Base-by-base conservation (phyloP, 352 stramenopile genomes). In the Thalassiosira mediterranea region DNA sequence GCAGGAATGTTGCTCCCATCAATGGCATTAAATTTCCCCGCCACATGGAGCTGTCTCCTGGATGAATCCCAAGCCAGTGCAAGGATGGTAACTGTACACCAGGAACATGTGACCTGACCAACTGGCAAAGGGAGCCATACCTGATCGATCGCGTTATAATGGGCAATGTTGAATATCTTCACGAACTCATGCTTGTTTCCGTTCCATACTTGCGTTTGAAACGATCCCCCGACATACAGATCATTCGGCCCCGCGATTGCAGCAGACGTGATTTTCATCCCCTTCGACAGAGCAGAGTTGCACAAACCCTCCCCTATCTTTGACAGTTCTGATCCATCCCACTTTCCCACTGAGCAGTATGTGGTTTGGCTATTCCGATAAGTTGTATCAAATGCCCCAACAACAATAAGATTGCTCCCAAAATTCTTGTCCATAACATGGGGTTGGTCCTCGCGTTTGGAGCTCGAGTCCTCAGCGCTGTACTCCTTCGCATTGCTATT, bases 161-260 rank as follows among this genome's bases (percentile, higher is more conserved):
- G 83, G 10, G 91, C 92, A 73, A 95, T 90, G 62, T 96, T 94
- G 76, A 88, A 94, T 60, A 96, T 93, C 64, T 91, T 91, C 29
- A 95, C 91, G 82, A 96, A 96, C 51, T 94, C 82, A 54, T 91
- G 79, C 13, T 79, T 81, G 25, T 94, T 75, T 13, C 91, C 91
- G 76, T 93, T 94, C 92, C 92, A 96, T 2, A 95, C 91, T 65
- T 93, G 87, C 19, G 88, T 95, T 54, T 92, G 80, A 71, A 96
- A 96, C 7, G 83, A 92, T 11, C 92, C 91, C 25, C 86, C 90
- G 26, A 94, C 90, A 64, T 90, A 95, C 0, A 96, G 84, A 70
- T 95, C 88, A 26, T 93, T 87, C 19, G 76, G 79, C n/a, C 88
- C 88, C 7, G 89, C 91, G 64, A 96, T 77, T 8, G 87, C 84